Evolutionary conservation across 345 rosid species (phyloP).

Genomic region (Theobroma cacao): DNA sequence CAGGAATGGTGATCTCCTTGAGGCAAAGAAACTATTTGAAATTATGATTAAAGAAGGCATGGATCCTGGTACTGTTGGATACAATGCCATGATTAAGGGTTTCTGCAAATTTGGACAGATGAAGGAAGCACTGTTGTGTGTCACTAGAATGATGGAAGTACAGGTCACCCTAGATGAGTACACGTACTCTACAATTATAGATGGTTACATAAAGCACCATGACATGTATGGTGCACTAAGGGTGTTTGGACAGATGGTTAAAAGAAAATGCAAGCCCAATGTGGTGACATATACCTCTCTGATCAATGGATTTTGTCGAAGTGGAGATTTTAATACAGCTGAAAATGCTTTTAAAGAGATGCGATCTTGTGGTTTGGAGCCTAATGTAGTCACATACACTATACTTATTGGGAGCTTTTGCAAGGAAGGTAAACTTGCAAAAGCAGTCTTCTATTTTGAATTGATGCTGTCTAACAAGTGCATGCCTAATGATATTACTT

Average conservation of each 20-base stretch:
- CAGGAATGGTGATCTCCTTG: constrained; percentile 57
- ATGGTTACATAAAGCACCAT: constrained; percentile 76
- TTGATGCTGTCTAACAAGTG: constrained; percentile 64
- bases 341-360: constrained; percentile 60
- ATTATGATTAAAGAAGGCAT: constrained; percentile 51
- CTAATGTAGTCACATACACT: constrained; percentile 81
- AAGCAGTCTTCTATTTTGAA: constrained; percentile 67
- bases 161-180: constrained; percentile 59
- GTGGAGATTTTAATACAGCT: constrained; percentile 52
- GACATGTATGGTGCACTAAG: constrained; percentile 53
- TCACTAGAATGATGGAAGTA: constrained; percentile 51
- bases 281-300: constrained; percentile 75
- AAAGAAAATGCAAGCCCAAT: constrained; percentile 65
- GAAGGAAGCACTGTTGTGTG: constrained; percentile 52
- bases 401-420: constrained; percentile 59
- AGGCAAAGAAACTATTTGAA: constrained; percentile 57
- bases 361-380: constrained; percentile 52
- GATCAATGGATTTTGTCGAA: constrained; percentile 65
- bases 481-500: constrained; percentile 68
- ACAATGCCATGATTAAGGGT: constrained; percentile 86
- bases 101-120: constrained; percentile 76
- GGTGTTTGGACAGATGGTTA: constrained; percentile 58
- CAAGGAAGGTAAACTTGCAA: constrained; percentile 57
- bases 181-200: constrained; percentile 77
- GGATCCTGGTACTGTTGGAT: constrained; percentile 61